Conservation (phyloP, 1,284 basidiomycete genomes). For the Golubevia pallescens region DNA sequence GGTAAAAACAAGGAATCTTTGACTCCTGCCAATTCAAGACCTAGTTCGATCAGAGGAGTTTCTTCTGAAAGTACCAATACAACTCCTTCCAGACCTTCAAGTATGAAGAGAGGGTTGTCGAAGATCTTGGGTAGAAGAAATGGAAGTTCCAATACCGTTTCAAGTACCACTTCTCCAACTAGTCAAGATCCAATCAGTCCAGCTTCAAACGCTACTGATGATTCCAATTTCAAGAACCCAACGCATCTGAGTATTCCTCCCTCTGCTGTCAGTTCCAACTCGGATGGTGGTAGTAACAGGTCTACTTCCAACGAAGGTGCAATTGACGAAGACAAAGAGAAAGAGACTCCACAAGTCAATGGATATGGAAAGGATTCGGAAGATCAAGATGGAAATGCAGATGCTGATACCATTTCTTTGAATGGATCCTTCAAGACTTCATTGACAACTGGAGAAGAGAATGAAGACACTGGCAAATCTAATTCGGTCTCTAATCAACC, state of each 20-base stretch:
- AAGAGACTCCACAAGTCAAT: neutral
- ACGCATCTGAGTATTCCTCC: neutral
- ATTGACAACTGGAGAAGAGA: too few relatives aligned
- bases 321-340: conserved; percentile 11
- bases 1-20: neutral
- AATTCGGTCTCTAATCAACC: too few relatives aligned
- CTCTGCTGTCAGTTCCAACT: conserved; percentile 7
- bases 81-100: neutral
- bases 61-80: conserved; percentile 7
- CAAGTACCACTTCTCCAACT: neutral
- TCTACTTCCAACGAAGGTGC: conserved; percentile 11
- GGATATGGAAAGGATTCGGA: neutral
- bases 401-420: neutral
- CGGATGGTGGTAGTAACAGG: conserved; percentile 20
- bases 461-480: too few relatives aligned
- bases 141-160: neutral
- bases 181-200: neutral
- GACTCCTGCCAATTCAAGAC: conserved; percentile 1
- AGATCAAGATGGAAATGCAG: neutral
- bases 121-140: neutral
- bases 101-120: neutral
- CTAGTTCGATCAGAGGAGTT: conserved; percentile 22
- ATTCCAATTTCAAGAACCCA: neutral
- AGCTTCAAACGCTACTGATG: neutral
- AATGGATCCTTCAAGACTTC: neutral